Percentiles rank a stretch among this genome's conserved stretches.
Evolutionary conservation across 176 grass and related monocot genomes (phyloP).

Genomic region (Miscanthus lutarioriparius): DNA sequence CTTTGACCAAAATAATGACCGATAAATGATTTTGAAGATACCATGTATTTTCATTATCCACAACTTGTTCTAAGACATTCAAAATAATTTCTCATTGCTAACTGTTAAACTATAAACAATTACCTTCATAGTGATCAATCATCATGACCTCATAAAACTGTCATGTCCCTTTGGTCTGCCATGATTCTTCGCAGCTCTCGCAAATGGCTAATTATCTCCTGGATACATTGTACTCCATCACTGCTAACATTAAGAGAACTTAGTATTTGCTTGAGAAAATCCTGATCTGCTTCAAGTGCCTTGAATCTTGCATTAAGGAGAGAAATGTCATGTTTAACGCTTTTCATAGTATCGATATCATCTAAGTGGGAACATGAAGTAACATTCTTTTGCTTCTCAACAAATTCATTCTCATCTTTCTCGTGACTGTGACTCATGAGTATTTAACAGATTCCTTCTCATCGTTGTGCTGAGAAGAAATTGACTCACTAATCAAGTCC

Average conservation of each 20-base stretch:
- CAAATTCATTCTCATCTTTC: conserved; percentile 1
- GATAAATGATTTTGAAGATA: neutral
- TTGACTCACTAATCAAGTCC: conserved; percentile 10
- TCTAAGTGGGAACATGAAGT: conserved; percentile 27
- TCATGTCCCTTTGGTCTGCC: conserved; percentile 40
- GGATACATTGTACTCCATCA: conserved; percentile 49
- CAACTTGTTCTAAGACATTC: neutral
- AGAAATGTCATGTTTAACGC: conserved; percentile 48
- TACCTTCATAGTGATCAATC: conserved; percentile 44
- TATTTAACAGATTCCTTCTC: conserved; percentile 11
- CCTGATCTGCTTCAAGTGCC: conserved; percentile 65
- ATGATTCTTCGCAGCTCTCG: conserved; percentile 54
- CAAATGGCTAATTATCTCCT: conserved; percentile 65
- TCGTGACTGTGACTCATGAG: neutral
- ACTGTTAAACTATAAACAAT: conserved; percentile 15
- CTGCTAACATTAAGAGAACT: conserved; percentile 54
- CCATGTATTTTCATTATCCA: conserved; percentile 12
- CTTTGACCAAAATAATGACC: neutral
- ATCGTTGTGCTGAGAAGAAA: conserved; percentile 32
- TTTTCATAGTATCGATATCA: conserved; percentile 13
- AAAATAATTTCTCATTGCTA: neutral
- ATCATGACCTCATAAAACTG: conserved; percentile 25
- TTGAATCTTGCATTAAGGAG: conserved; percentile 54
- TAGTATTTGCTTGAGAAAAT: conserved; percentile 59
- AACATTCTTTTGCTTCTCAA: conserved; percentile 17